phyloP scores from a whole-genome alignment of 768 basidiomycete species.

The Tylopilus cervinicoccineus region DNA sequence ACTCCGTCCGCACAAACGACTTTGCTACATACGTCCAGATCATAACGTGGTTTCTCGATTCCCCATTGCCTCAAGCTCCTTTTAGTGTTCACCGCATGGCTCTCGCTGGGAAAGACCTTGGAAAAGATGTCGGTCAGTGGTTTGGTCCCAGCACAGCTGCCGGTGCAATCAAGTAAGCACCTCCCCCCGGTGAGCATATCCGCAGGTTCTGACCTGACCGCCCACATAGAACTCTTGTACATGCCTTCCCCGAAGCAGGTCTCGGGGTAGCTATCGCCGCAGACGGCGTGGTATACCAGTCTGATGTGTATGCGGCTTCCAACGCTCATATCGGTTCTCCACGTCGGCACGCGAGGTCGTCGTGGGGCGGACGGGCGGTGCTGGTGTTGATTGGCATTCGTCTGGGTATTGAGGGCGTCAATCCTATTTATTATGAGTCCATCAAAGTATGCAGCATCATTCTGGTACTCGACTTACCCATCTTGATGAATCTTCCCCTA shows the following conservation, averaged over 20 bases:
- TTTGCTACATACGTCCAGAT: conserved; percentile 90
- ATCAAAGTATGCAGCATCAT: conserved; percentile 50
- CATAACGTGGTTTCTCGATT: conserved; percentile 93
- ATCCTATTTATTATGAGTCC: conserved; percentile 90
- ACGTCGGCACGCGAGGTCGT: conserved; percentile 26
- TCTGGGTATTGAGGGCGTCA: conserved; percentile 89
- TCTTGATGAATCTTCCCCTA: conserved; percentile 27
- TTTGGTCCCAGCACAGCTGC: conserved; percentile 98
- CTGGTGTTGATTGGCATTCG: conserved; percentile 83
- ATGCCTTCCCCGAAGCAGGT: conserved; percentile 74
- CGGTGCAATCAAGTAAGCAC: conserved; percentile 81
- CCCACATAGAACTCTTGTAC: conserved; percentile 62
- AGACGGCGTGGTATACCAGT: conserved; percentile 79
- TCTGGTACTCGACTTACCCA: neutral
- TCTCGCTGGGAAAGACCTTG: conserved; percentile 88
- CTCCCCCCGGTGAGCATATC: neutral
- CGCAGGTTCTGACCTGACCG: conserved; percentile 4
- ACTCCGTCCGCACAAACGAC: conserved; percentile 52
- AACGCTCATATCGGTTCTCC: conserved; percentile 29
- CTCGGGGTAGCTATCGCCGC: conserved; percentile 79
- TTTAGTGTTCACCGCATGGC: conserved; percentile 98
- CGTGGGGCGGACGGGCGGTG: conserved; percentile 84
- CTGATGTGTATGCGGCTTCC: conserved; percentile 83
- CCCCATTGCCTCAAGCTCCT: conserved; percentile 76
- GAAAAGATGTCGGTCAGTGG: conserved; percentile 96